Evolutionary conservation across 192 early-diverging fungal species (phyloP), one percentile per base, ranked within the genome.

Genomic region (Backusella mclennaniae): DNA sequence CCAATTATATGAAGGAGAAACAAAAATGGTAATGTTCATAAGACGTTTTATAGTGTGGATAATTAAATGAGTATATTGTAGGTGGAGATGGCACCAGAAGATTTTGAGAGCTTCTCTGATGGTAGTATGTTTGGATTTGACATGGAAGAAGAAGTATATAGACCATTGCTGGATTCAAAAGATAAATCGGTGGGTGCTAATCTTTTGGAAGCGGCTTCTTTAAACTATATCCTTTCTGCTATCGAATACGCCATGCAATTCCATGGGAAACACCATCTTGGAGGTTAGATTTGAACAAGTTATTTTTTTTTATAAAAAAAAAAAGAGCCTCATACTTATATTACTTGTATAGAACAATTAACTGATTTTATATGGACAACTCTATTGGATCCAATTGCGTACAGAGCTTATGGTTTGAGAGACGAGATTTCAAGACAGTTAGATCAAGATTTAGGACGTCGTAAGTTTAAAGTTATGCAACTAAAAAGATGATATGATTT

Each of bases 41-140:
- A 67, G 9, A 73, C 2, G 29, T 17, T 17, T 4, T 44, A 15
- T 17, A 44, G 46, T 49, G 46, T 7, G 1, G 46, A n/a, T 49
- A 19, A 49, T 49, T 49, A 49, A 49, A 49, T 49, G 49, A 21
- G 35, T 49, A 38, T 21, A 29, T 63, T 63, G 21, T 75, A 82
- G 80, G 53, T 78, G n/a, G 80, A 82, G 41, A 82, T 82, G 80
- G 53, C 73, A 42, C 21, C 76, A 15, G 76, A 82, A 46, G 80
- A 82, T 59, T 82, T 75, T 63, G 80, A 82, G 42, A 75, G 73
- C 35, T 77, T 82, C 63, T 82, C 80, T 15, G 77, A 82, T 44
- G 83, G 76, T 31, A 80, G 74, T 63, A 29, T 79, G 49, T 73
- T 74, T 70, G 83, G 73, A 2, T 82, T 77, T 72, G 80, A 82